phyloP scores from a whole-genome alignment of 495 filamentous ascomycete species.

The Polyplosphaeria fusca region DNA sequence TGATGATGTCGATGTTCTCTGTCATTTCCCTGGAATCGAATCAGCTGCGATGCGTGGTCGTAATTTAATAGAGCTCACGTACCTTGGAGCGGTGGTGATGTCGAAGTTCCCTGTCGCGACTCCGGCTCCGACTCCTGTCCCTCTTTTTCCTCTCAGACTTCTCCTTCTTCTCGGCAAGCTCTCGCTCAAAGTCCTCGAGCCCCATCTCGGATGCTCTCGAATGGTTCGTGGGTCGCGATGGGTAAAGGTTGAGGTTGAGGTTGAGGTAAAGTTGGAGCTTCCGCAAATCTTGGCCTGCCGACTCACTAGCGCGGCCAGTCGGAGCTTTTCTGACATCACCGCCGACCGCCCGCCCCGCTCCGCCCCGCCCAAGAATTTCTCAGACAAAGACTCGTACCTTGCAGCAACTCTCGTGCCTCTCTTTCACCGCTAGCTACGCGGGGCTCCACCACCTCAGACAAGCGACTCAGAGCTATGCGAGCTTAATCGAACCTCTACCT shows the following conservation, averaged over 20 bases:
- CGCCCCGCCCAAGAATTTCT: not conserved
- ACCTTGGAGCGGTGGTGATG: conserved; percentile 31
- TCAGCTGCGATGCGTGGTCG: too few species aligned
- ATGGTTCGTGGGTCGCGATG: not conserved
- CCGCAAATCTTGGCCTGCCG: too few species aligned
- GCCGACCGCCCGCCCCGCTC: not conserved
- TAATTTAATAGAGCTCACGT: too few species aligned
- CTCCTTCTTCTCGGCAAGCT: conserved; percentile 39
- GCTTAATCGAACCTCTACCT: not conserved
- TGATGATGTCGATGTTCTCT: conserved; percentile 43
- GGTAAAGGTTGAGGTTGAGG: not conserved
- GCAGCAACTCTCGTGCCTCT: not conserved
- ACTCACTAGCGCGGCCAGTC: not conserved
- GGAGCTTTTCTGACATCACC: not conserved
- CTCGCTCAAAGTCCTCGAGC: conserved; percentile 44
- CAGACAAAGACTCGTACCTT: not conserved
- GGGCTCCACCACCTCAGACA: not conserved
- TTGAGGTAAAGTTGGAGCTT: too few species aligned
- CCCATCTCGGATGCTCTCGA: conserved; percentile 31
- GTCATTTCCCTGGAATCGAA: conserved; percentile 14
- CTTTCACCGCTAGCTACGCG: not conserved
- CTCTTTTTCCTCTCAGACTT: conserved; percentile 28
- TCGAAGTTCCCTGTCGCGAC: conserved; percentile 7
- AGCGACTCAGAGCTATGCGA: not conserved
- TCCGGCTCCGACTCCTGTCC: conserved; percentile 33